Evolutionary conservation across 2,329 filamentous ascomycete genomes (phyloP).

Genomic region (Dactylonectria estremocensis): DNA sequence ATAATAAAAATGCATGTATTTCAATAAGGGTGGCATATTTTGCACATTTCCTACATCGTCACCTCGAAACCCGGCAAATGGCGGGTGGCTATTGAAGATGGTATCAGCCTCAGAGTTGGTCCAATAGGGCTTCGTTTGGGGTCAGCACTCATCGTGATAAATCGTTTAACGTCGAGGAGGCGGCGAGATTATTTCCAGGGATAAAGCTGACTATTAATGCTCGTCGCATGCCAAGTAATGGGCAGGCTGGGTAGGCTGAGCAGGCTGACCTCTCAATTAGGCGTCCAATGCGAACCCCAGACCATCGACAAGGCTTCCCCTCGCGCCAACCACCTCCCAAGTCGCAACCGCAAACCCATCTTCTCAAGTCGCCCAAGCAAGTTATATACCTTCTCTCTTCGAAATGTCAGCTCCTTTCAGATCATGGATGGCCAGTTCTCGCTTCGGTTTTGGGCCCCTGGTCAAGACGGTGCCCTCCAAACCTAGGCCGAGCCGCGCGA

Average conservation of each 20-base stretch:
- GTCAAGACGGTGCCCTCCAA: no score
- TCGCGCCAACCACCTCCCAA: background rate
- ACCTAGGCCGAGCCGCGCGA: background rate
- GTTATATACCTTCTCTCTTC: no score
- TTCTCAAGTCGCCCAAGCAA: background rate
- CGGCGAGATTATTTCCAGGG: background rate
- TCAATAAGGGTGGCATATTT: no score
- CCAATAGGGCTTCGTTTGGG: no score
- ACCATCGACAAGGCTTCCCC: background rate
- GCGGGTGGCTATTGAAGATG: no score
- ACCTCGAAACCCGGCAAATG: no score
- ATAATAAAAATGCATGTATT: no score
- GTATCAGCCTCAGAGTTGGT: no score
- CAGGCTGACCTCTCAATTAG: background rate
- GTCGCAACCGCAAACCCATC: background rate
- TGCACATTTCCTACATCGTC: no score
- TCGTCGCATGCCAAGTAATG: background rate
- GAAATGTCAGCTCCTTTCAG: background rate
- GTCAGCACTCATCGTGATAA: no score
- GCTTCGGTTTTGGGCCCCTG: background rate
- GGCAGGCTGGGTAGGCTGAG: no score
- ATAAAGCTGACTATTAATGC: background rate
- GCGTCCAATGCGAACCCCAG: background rate
- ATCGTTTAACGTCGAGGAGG: background rate
- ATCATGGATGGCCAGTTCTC: constrained; percentile 3